These are phyloP conservation scores for Fusarium mangiferae DNA, from an alignment of 2,329 filamentous ascomycete species.

Conservation along the genomic window DNA sequence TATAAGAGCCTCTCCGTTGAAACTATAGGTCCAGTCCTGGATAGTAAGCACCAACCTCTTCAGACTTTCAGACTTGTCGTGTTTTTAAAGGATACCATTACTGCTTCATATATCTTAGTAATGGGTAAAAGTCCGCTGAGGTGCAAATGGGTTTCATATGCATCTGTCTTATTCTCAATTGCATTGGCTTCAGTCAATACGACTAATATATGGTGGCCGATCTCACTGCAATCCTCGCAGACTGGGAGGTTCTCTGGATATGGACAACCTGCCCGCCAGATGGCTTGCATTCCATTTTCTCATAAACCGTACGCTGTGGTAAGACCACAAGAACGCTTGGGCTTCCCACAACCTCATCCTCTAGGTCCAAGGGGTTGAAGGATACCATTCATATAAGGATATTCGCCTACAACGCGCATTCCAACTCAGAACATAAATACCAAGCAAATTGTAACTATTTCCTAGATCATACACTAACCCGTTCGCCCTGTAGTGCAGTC, in stretches of 20 bases:
- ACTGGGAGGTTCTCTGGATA: neutral
- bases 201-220: neutral
- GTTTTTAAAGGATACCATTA: neutral
- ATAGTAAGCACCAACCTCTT: neutral
- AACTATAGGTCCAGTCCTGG: neutral
- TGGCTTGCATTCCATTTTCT: neutral
- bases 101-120: neutral
- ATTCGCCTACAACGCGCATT: neutral
- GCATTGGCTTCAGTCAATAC: neutral
- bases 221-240: neutral
- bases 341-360: neutral
- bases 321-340: neutral
- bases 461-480: too few species aligned
- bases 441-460: neutral
- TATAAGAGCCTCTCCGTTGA: neutral
- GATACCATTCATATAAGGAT: neutral
- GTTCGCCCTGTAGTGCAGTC: neutral
- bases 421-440: neutral
- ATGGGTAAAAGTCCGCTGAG: too few species aligned
- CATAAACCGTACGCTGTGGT: neutral
- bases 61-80: neutral
- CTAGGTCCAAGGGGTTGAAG: neutral
- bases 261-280: neutral
- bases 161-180: neutral
- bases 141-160: neutral